These are phyloP conservation scores for Solidago caesia DNA, from an alignment of 129 eudicot species.

Conservation along the genomic window DNA sequence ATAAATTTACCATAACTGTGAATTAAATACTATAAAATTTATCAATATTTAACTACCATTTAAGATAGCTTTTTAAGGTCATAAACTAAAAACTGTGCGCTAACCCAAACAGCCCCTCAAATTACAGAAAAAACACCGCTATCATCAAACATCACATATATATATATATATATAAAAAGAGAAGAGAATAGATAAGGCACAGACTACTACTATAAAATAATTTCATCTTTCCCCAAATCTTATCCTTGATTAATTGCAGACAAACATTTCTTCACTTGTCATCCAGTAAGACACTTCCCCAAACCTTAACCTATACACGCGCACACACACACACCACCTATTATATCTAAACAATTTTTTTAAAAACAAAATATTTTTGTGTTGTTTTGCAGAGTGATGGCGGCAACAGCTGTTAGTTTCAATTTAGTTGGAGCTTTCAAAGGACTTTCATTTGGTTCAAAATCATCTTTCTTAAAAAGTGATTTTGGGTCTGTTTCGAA, in stretches of 20 bases:
- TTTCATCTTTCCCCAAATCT: background rate
- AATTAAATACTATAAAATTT: too few species aligned
- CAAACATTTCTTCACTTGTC: slow-evolving; percentile 16
- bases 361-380: background rate
- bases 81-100: too few species aligned
- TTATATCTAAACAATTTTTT: background rate
- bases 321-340: slow-evolving; percentile 22
- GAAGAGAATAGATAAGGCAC: slow-evolving; percentile 30
- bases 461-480: slow-evolving; percentile 62
- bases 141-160: too few species aligned
- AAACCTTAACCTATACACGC: background rate
- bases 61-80: too few species aligned
- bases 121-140: slow-evolving; percentile 9
- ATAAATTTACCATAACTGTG: too few species aligned
- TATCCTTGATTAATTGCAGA: slow-evolving; percentile 26
- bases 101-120: background rate
- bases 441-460: slow-evolving; percentile 72
- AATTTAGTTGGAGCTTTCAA: slow-evolving; percentile 67
- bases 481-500: slow-evolving; percentile 52
- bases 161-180: background rate
- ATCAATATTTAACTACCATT: too few species aligned
- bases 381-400: slow-evolving; percentile 40
- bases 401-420: slow-evolving; percentile 59
- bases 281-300: slow-evolving; percentile 21
- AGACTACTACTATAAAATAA: background rate